phyloP scores from a whole-genome alignment of 129 eudicot genomes.

The Flaveria linearis region DNA sequence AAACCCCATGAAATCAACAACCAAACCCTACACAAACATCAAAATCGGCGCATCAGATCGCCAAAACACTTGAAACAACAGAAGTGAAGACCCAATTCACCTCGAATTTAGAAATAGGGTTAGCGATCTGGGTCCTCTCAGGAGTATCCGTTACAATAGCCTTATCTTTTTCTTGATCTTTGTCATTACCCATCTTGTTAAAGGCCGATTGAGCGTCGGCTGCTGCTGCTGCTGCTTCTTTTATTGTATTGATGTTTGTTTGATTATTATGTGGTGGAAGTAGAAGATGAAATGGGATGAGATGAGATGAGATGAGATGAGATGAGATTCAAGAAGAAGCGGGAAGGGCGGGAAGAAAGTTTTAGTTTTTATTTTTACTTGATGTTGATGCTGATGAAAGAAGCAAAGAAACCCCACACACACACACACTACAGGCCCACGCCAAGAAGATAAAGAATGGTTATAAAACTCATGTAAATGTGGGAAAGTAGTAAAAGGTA shows the following conservation, averaged over 20 bases:
- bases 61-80: not conserved
- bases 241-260: too few relatives aligned
- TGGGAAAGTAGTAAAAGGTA: conserved; percentile 37
- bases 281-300: not conserved
- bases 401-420: conserved; percentile 44
- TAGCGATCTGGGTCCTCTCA: conserved; percentile 41
- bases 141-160: conserved; percentile 55
- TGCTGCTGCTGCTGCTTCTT: too few relatives aligned
- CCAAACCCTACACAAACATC: too few relatives aligned
- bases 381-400: conserved; percentile 39
- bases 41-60: too few relatives aligned
- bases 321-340: conserved; percentile 73
- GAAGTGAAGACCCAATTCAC: conserved; percentile 23
- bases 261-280: conserved; percentile 11
- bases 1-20: not conserved
- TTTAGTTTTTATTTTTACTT: conserved; percentile 40
- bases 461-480: conserved; percentile 18
- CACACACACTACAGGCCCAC: conserved; percentile 28
- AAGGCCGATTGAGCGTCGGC: conserved; percentile 29
- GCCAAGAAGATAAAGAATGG: conserved; percentile 16
- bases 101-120: conserved; percentile 47
- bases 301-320: conserved; percentile 31
- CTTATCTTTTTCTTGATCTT: conserved; percentile 38
- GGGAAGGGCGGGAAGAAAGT: conserved; percentile 59
- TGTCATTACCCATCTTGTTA: conserved; percentile 26